Percentiles rank a stretch among this genome's conserved stretches.
phyloP scores from a whole-genome alignment of 2,329 filamentous ascomycete species.

The Epichloe bromicola region DNA sequence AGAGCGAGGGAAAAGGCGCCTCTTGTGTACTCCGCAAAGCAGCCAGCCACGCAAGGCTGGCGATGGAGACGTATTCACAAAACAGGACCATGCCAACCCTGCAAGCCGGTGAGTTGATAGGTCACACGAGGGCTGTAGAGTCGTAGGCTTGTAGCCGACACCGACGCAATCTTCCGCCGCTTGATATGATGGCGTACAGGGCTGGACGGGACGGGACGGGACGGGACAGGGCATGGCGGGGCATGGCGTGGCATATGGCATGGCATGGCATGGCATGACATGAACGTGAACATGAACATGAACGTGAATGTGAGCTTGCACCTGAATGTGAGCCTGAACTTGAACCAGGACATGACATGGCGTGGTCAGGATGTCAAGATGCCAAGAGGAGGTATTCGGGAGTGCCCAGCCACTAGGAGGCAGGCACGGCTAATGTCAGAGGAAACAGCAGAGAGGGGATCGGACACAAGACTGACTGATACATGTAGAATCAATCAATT shows the following conservation, averaged over 20 bases:
- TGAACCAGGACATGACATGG: not conserved
- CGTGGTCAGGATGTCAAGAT: too few relatives aligned
- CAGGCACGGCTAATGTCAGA: not conserved
- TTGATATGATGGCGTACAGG: not conserved
- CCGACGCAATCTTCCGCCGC: constrained; percentile 4
- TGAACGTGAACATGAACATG: not conserved
- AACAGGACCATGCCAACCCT: constrained; percentile 2
- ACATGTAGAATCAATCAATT: too few relatives aligned
- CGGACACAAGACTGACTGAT: too few relatives aligned
- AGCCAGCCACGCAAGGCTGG: constrained; percentile 3
- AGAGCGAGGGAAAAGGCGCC: not conserved
- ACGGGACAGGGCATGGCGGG: not conserved
- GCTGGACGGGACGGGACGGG: not conserved
- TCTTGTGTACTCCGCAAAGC: not conserved
- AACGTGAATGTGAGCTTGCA: not conserved
- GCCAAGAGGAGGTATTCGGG: not conserved
- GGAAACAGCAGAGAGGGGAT: not conserved
- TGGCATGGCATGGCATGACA: not conserved
- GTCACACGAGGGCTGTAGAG: constrained; percentile 2
- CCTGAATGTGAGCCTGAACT: not conserved
- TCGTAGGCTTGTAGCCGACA: not conserved
- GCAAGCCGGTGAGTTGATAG: constrained; percentile 4
- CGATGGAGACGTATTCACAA: not conserved
- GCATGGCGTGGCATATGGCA: not conserved
- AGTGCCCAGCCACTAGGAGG: not conserved